Evolutionary conservation across 2,329 filamentous ascomycete genomes (phyloP), one percentile per base, ranked within the genome.

Genomic region (Cadophora gregata): DNA sequence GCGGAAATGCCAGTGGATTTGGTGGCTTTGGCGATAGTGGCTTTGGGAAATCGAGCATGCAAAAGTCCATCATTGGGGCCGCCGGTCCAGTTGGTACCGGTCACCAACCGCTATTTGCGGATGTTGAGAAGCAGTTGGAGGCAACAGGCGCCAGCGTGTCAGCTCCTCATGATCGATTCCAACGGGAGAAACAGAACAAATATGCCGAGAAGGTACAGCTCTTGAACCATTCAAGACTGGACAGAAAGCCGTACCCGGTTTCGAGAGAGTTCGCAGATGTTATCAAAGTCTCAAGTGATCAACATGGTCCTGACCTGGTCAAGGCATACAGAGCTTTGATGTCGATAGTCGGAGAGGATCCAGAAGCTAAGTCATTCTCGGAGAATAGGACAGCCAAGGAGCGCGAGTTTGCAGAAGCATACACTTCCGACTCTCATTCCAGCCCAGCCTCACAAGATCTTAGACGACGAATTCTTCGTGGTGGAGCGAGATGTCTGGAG

Each of bases 31-130:
- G 78, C 67, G 81, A 83, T 70, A 89, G 88, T 75, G 81, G 88
- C 21, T 91, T 90, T 77, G 89, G 89, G 38, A 84, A 88, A 68
- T 93, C 93, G 14, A 87, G 84, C 61, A 83, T 96, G 74, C 89
- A 91, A 66, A 92, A 90, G 73, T 97, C 95, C 10, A 91, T 97
- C 63, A 96, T 98, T 77, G 95, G 95, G 56, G 88, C 89, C 29
- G 89, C 93, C 14, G 90, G 86, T 73, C 85, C 86, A 68, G 87
- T 91, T 66, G 88, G 90, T 36, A 78, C 81, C 36, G 79, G 67
- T 19, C 88, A 93, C 69, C 80, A 86, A 62, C 77, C 85, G 36
- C 85, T 88, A 64, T 93, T 94, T 74, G 85, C 88, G 19, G 91
- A 95, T 72, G 83, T 91, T 10, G 85, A 89, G 63, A 85, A 87